Evolutionary conservation across 306 rosid species (phyloP), one percentile per base, ranked within the genome.

Genomic region (Vigna hirtella): DNA sequence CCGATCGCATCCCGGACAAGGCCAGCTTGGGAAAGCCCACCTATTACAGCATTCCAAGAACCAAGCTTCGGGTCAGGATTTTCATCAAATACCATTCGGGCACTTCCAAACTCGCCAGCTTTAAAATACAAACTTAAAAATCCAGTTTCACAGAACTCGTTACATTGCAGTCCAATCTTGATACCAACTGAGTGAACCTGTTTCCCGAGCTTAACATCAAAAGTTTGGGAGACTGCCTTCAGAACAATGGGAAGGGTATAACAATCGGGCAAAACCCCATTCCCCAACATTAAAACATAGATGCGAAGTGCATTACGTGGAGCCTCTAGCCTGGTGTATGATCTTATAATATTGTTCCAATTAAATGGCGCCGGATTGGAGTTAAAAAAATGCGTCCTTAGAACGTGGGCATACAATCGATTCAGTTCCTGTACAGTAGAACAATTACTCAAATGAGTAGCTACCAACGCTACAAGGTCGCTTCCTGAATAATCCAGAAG

Each of bases 31-130:
- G 95, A 87, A 71, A 90, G 76, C 1, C 95, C 95, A 10, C 83
- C 86, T 3, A 92, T 90, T 45, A 90, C 28, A 36, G 93, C 85
- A 79, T 92, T 92, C 95, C 97, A 90, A 83, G 97, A 92, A 58
- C 95, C 94, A 67, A 90, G 73, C 87, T 87, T 90, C 50, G 90
- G 83, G 4, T 87, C 84, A 77, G 84, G 83, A 70, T 88, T 92
- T 88, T 87, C 86, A 3, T 87, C 93, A n/a, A 92, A 90, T 87
- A 92, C 5, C 66, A 80, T 87, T 13, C 77, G 82, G 15, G 97
- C 94, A 81, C 83, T 74, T 2, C 40, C 81, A 59, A 90, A 83
- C 57, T 90, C 90, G 3, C 97, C 95, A 17, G 76, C 88, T 81
- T 90, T 92, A 2, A 76, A 84, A 15, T 92, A 92, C 20, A 90